Evolutionary conservation across 164 flowering plant genomes (phyloP).

Genomic region (Dillenia turbinata): DNA sequence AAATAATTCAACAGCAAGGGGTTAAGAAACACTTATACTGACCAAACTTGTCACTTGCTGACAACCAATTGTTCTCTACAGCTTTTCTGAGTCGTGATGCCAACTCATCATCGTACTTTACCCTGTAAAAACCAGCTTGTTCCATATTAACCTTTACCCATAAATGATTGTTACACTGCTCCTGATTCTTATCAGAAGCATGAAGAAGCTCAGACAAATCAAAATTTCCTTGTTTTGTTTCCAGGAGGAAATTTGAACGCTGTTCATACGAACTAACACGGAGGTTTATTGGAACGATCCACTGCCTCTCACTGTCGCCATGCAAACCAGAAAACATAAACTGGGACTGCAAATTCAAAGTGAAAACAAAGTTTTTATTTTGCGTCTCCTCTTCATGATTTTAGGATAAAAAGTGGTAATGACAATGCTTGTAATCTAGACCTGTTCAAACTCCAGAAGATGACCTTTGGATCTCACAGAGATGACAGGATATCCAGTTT

Average conservation of each 20-base stretch:
- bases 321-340: slow-evolving; percentile 22
- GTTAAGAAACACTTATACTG: neutral
- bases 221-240: slow-evolving; percentile 11
- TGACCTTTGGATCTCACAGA: slow-evolving; percentile 17
- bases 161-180: slow-evolving; percentile 6
- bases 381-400: neutral
- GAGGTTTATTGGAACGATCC: slow-evolving; percentile 30
- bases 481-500: slow-evolving; percentile 31
- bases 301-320: slow-evolving; percentile 11
- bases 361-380: neutral
- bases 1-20: neutral
- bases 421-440: neutral
- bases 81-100: slow-evolving; percentile 23
- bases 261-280: slow-evolving; percentile 18
- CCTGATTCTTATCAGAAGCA: slow-evolving; percentile 5
- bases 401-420: neutral
- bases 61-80: slow-evolving; percentile 18
- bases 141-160: slow-evolving; percentile 33
- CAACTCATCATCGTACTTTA: slow-evolving; percentile 30
- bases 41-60: slow-evolving; percentile 28
- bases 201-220: slow-evolving; percentile 18
- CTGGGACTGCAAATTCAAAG: slow-evolving; percentile 19
- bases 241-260: slow-evolving; percentile 19
- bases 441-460: slow-evolving; percentile 32
- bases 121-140: slow-evolving; percentile 35